Base-by-base conservation (phyloP, 23 red algal genomes). In the Cyanidiococcus yangmingshanensis region DNA sequence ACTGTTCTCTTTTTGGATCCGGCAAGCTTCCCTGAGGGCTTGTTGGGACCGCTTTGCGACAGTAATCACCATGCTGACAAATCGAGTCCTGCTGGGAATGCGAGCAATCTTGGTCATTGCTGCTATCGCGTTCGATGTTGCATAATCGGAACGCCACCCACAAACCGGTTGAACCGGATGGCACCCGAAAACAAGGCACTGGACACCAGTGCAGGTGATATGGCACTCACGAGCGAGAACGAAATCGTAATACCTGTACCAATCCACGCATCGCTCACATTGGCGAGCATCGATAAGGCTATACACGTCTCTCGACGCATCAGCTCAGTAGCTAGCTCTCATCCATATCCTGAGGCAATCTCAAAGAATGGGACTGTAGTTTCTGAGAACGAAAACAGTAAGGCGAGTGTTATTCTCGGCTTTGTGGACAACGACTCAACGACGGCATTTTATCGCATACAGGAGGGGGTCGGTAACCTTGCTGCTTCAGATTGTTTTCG, bases 391-490 rank as follows among this genome's bases (percentile, higher is more conserved):
- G 63, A 7, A 7, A 3, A 7, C 15, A 2, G 32, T 7, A 35
- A 35, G 12, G 7, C n/a, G 1, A 83, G 82, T 51, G 57, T 92
- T 33, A 86, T 83, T 50, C 16, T 86, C 32, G 89, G 78, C 0
- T 74, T 92, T 41, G 89, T 92, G 29, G 89, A 92, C 50, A 39
- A 78, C 27, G 89, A 92, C 71, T 83, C 83, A 32, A 87, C 89
- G n/a, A 92, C 89, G 2, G 89, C 89, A n/a, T 92, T 86, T 59
- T 92, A 92, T 57, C 68, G 89, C 18, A 71, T 92, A 25, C 32
- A 76, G n/a, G 79, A 79, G 27, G 40, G 21, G 78, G 41, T 36
- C 21, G 7, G 45, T n/a, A n/a, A n/a, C n/a, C n/a, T n/a, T n/a
- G n/a, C n/a, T n/a, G n/a, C n/a, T n/a, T n/a, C n/a, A n/a, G n/a